Conservation (phyloP, 2,329 filamentous ascomycete genomes). For the Cordyceps sp. region DNA sequence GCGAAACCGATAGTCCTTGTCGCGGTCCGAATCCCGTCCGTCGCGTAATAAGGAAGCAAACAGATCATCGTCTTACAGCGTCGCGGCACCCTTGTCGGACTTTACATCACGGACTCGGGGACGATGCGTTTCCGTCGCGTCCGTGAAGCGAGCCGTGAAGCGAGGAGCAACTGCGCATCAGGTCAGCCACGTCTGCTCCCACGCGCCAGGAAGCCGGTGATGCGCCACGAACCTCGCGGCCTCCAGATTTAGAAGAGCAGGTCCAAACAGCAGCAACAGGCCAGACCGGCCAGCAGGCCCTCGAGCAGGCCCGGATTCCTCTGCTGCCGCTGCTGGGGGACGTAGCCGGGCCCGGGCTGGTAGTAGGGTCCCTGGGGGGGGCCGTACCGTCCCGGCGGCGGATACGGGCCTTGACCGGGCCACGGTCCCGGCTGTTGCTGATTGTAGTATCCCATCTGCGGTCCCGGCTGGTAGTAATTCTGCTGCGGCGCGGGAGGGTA, state of each 20-base stretch:
- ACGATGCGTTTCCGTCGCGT: too few relatives aligned
- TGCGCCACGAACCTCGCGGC: too few relatives aligned
- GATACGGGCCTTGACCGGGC: slow-evolving; percentile 18
- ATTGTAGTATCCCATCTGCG: slow-evolving; percentile 26
- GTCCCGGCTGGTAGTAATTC: slow-evolving; percentile 23
- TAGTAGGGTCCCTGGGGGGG: slow-evolving; percentile 15
- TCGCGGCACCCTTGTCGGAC: too few relatives aligned
- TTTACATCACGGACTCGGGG: too few relatives aligned
- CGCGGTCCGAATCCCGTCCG: too few relatives aligned
- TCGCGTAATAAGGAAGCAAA: too few relatives aligned
- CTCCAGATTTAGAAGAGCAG: slow-evolving; percentile 27
- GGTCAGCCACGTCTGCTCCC: too few relatives aligned
- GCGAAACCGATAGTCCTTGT: too few relatives aligned
- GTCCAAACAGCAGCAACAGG: slow-evolving; percentile 43
- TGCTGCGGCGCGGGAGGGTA: slow-evolving; percentile 14
- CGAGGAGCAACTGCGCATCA: too few relatives aligned
- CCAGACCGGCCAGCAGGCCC: slow-evolving; percentile 31
- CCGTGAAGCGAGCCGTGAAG: too few relatives aligned
- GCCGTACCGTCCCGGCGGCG: slow-evolving; percentile 19
- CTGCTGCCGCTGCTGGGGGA: slow-evolving; percentile 15
- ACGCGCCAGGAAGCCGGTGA: too few relatives aligned
- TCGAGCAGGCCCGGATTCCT: slow-evolving; percentile 21
- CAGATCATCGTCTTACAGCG: too few relatives aligned
- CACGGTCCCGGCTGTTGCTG: slow-evolving; percentile 18
- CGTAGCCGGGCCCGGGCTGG: slow-evolving; percentile 20